Evolutionary conservation across 257 asterid genomes (phyloP).

Genomic region (Solanum gracilifrons): DNA sequence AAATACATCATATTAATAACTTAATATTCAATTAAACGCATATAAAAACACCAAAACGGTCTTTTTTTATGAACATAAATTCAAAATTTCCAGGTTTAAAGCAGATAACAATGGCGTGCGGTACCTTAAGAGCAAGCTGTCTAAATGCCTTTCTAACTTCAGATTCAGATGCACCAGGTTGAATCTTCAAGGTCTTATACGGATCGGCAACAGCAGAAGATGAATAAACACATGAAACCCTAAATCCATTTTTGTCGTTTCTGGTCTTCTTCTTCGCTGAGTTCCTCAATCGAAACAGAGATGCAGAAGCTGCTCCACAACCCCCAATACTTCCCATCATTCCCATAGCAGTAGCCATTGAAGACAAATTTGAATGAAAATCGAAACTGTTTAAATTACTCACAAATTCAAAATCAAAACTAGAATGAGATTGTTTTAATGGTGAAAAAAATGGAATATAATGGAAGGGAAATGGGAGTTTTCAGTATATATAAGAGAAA

Average conservation of each 20-base stretch:
- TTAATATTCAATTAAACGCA: background rate
- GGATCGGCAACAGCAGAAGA: constrained; percentile 45
- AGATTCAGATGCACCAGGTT: constrained; percentile 69
- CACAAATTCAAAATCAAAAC: background rate
- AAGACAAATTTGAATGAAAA: background rate
- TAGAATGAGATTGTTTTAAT: background rate
- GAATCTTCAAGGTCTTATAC: constrained; percentile 62
- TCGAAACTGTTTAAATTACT: background rate
- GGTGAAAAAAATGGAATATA: background rate
- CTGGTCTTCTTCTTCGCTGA: constrained; percentile 7
- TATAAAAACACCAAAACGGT: background rate
- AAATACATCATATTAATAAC: background rate
- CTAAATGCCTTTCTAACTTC: constrained; percentile 86
- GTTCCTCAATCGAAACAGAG: constrained; percentile 29
- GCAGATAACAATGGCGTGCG: background rate
- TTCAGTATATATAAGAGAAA: background rate
- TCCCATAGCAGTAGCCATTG: constrained; percentile 42
- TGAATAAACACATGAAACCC: constrained; percentile 46
- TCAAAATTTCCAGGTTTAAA: background rate
- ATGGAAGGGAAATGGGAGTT: background rate
- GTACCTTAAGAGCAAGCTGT: constrained; percentile 84
- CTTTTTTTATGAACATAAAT: background rate
- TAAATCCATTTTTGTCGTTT: constrained; percentile 14
- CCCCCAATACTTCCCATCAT: constrained; percentile 20
- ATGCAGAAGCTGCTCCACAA: constrained; percentile 33